phyloP scores from a whole-genome alignment of 2,329 filamentous ascomycete genomes.

The Aspergillus transmontanensis region DNA sequence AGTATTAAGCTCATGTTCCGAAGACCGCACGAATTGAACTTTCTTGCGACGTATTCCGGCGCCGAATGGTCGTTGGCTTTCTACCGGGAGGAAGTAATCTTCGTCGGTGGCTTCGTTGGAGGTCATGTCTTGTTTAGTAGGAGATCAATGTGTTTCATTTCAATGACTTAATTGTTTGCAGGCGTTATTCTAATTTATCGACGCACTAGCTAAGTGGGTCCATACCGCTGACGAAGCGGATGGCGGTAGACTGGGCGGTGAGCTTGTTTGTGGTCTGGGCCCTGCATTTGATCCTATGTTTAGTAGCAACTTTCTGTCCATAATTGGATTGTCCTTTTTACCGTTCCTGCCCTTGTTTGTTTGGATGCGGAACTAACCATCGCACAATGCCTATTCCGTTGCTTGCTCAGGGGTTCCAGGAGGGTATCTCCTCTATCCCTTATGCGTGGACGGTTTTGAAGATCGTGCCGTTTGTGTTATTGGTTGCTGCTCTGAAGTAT shows the following conservation, averaged over 20 bases:
- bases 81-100: slow-evolving; percentile 59
- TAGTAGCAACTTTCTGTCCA: not conserved
- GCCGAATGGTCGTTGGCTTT: slow-evolving; percentile 62
- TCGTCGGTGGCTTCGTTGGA: slow-evolving; percentile 51
- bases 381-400: slow-evolving; percentile 63
- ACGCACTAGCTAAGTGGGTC: not conserved
- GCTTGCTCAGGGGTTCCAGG: slow-evolving; percentile 54
- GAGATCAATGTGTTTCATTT: not conserved
- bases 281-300: not conserved
- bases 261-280: not conserved
- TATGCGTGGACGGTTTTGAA: slow-evolving; percentile 57
- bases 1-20: slow-evolving; percentile 36
- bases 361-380: not conserved
- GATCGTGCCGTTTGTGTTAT: slow-evolving; percentile 52
- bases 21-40: slow-evolving; percentile 61
- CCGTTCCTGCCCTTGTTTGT: not conserved
- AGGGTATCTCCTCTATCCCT: slow-evolving; percentile 59
- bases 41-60: slow-evolving; percentile 64
- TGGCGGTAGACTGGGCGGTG: not conserved
- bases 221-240: not conserved
- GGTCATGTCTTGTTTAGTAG: slow-evolving; percentile 19
- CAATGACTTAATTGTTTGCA: not conserved
- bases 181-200: not conserved
- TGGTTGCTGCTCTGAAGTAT: slow-evolving; percentile 66
- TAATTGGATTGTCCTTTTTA: not conserved